Evolutionary conservation across 371 early-diverging fungal species (phyloP), one percentile per base, ranked within the genome.

Genomic region (Syncephalastrum contaminatum): DNA sequence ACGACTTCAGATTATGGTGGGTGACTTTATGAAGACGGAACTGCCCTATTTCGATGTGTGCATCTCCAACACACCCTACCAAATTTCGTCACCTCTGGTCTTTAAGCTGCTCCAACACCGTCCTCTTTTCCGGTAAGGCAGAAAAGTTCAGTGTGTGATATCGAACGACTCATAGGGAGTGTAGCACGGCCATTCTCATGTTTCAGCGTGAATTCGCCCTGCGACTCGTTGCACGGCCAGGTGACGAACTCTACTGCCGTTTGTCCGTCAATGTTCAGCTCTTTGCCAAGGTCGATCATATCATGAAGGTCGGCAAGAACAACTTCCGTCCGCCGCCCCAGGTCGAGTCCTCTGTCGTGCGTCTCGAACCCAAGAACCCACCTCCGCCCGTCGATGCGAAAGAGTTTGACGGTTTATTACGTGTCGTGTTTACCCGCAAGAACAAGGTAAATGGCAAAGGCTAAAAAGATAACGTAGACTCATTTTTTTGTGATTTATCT

Each of bases 141-240:
- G 15, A 43, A 20, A 53, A 3, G 18, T 21, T 42, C 16, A 4
- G 12, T 16, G 48, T 40, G 21, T 50, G 20, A 5, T 18, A 1
- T 1, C 3, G 10, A 2, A 8, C 5, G 36, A 12, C 36, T 30
- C 10, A 5, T 43, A 22, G 46, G 16, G 24, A 12, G 27, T 47
- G n/a, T 64, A 81, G 87, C 53, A 89, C 88, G 60, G 94, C 98
- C 0, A 87, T 97, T 55, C 94, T 99, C 54, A 98, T 99, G 99
- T 99, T 99, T 73, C 99, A 99, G 76, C 89, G 96, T 64, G 99
- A 99, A 81, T 99, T 99, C 75, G 99, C 99, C 12, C 73, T 98
- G 47, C 92, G 99, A 27, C 69, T 99, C n/a, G 87, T 96, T 19
- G 99, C 99, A 3, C 89, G 90, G 54, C 97, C 98, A 2, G 99